Conservation (phyloP, 257 asterid genomes). For the Leptodermis oblonga region DNA sequence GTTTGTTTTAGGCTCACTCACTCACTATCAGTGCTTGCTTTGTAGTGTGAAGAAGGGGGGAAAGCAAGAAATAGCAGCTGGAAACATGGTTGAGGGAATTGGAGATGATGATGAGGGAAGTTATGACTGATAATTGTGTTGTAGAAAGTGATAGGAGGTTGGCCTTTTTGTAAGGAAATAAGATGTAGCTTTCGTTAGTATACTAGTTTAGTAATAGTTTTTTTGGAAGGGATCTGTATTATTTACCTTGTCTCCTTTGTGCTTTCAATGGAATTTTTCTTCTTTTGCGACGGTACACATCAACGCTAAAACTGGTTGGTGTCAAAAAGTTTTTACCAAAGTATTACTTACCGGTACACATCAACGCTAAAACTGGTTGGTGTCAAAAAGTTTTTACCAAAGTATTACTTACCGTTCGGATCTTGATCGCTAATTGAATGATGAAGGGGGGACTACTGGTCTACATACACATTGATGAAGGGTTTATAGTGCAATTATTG, state of each 20-base stretch:
- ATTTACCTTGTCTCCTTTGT: not conserved
- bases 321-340: not conserved
- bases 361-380: not conserved
- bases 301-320: not conserved
- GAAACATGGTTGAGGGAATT: not conserved
- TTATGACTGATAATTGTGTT: not conserved
- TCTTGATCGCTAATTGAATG: no score
- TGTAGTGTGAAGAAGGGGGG: not conserved
- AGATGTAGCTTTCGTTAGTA: not conserved
- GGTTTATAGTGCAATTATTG: no score
- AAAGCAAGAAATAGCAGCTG: not conserved
- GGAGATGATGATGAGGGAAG: not conserved
- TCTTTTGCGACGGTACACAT: not conserved
- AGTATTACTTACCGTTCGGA: no score
- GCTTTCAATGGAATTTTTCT: not conserved
- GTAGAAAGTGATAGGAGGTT: not conserved
- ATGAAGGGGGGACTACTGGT: no score
- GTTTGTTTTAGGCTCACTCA: not conserved
- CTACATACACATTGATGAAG: no score
- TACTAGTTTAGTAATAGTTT: not conserved
- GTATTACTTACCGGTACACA: not conserved
- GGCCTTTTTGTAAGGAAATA: not conserved
- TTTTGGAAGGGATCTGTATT: not conserved
- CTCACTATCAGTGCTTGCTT: not conserved
- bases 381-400: not conserved